Percentiles rank a stretch among this genome's conserved stretches.
Evolutionary conservation across 179 eudicot genomes (phyloP).

Genomic region (Patellifolia procumbens): DNA sequence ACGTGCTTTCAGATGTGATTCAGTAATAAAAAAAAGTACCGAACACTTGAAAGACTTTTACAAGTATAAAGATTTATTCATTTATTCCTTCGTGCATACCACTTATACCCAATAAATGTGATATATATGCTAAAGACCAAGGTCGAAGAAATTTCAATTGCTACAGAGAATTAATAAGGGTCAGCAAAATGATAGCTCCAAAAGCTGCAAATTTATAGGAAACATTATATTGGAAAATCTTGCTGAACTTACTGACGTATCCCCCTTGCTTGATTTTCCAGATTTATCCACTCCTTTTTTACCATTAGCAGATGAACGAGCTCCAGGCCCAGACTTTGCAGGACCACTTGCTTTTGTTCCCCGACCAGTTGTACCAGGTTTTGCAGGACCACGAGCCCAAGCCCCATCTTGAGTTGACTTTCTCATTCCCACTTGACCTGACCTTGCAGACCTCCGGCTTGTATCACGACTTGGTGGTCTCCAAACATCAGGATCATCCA

Average conservation of each 20-base stretch:
- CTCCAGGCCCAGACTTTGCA: constrained; percentile 64
- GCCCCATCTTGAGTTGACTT: constrained; percentile 87
- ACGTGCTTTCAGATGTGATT: background rate
- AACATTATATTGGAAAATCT: background rate
- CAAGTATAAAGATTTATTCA: background rate
- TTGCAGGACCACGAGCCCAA: constrained; percentile 85
- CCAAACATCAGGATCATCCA: constrained; percentile 99
- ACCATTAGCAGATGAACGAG: constrained; percentile 71
- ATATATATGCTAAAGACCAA: background rate
- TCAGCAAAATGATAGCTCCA: background rate
- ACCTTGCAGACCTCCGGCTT: constrained; percentile 69
- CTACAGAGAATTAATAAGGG: constrained; percentile 5
- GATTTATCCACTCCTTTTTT: constrained; percentile 61
- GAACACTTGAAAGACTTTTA: background rate
- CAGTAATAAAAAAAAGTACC: background rate
- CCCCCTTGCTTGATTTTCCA: constrained; percentile 70
- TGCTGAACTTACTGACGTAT: constrained; percentile 55
- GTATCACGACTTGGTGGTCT: constrained; percentile 93
- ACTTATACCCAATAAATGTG: background rate
- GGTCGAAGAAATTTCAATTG: background rate
- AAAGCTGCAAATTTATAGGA: constrained; percentile 8
- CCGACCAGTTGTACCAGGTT: constrained; percentile 63
- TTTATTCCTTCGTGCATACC: background rate
- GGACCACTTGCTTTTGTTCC: constrained; percentile 72
- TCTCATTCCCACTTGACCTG: constrained; percentile 66